phyloP scores from a whole-genome alignment of 2,329 filamentous ascomycete genomes.

The Ploettnerulaceae sp. region DNA sequence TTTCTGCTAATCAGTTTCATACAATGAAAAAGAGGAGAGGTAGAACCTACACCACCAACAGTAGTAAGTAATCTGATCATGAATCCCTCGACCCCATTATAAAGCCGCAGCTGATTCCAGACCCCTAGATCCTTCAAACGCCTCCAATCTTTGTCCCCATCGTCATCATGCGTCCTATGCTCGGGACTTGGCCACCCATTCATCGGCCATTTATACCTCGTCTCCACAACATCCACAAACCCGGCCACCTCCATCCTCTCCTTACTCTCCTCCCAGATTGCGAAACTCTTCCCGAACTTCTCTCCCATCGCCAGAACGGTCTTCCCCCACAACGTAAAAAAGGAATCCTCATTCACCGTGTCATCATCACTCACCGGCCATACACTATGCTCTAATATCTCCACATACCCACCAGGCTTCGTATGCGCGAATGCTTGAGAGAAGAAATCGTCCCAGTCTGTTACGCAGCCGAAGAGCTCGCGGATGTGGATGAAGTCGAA shows the following conservation, averaged over 20 bases:
- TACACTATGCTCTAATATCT: slow-evolving; percentile 42
- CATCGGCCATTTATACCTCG: slow-evolving; percentile 27
- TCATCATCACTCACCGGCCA: slow-evolving; percentile 37
- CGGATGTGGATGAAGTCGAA: slow-evolving; percentile 30
- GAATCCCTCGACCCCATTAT: slow-evolving; percentile 21
- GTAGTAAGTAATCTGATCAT: slow-evolving; percentile 21
- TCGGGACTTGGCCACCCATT: slow-evolving; percentile 23
- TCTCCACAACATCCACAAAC: slow-evolving; percentile 29
- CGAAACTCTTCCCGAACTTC: slow-evolving; percentile 33
- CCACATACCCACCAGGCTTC: slow-evolving; percentile 43
- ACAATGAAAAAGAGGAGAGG: no score
- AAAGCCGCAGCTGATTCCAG: slow-evolving; percentile 23
- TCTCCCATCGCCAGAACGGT: slow-evolving; percentile 38
- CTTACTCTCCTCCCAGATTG: slow-evolving; percentile 41
- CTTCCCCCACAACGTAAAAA: slow-evolving; percentile 22
- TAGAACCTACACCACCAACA: slow-evolving; percentile 20
- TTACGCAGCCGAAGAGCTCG: slow-evolving; percentile 23
- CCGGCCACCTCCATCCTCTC: slow-evolving; percentile 35
- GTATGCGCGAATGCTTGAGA: slow-evolving; percentile 26
- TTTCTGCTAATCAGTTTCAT: no score
- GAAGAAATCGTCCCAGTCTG: slow-evolving; percentile 24
- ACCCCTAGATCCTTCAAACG: slow-evolving; percentile 20
- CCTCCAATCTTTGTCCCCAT: slow-evolving; percentile 16
- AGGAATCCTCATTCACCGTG: slow-evolving; percentile 23
- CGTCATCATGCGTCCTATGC: slow-evolving; percentile 12